Base-by-base conservation (phyloP, 176 grass and related monocot genomes). In the Carex scoparia region DNA sequence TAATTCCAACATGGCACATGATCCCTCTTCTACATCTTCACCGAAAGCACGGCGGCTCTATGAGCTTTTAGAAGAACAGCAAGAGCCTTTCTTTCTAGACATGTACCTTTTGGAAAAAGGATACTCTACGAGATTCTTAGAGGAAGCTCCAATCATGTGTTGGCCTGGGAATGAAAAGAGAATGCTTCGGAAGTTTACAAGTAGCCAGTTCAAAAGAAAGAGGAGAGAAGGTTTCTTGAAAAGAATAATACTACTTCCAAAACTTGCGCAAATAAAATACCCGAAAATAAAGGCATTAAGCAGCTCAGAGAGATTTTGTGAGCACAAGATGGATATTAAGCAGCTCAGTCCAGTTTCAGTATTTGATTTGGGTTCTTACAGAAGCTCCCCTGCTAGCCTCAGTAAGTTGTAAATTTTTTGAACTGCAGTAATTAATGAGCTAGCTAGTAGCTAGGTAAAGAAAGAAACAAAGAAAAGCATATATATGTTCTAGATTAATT, bases 31-130 rank as follows among this genome's bases (percentile, higher is more conserved):
- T 7, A 85, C 90, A 15, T 80, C 89, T 42, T 89, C 89, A 0
- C 33, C 12, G 8, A 61, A 60, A 72, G 91, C 85, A 37, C 68
- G 90, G 78, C 90, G 91, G 16, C 91, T 99, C 11, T 92, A 86
- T 31, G 91, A 99, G 87, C 85, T 99, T 40, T 91, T 99, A 33
- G 87, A 95, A 77, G 91, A 99, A 80, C 76, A 88, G 84, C 96
- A 99, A 88, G 96, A 99, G 81, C 96, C 96, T 0, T 99, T 99
- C 88, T 73, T 65, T 69, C 84, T 99, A 0, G 91, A 99, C 58
- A 42, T 91, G 1, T 94, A 99, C 86, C 96, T 99, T 10, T 65
- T 92, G 10, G 96, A 99, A 86, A 92, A 92, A 53, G 96, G 96
- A 2, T 92, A 88, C 86, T 85, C 87, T 3, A 35, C 79, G 10